Percentiles rank a stretch among this genome's conserved stretches.
Conservation (phyloP, 1,284 basidiomycete genomes). For the Leccinum pachyderme region DNA sequence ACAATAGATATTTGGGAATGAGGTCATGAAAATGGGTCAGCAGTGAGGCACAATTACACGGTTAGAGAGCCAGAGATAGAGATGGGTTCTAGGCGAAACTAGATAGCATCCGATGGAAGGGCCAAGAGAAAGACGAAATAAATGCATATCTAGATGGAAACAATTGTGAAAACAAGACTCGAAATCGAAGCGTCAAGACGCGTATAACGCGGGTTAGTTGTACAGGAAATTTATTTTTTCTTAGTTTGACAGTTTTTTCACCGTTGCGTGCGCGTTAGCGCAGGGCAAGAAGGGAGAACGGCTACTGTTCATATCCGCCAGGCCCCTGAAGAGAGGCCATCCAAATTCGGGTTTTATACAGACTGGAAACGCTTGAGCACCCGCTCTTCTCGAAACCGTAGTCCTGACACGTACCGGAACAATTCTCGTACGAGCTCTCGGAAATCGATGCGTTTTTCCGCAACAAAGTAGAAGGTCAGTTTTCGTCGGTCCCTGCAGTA, state of each 20-base stretch:
- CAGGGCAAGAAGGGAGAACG: neutral
- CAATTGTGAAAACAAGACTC: constrained; percentile 5
- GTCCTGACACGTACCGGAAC: constrained; percentile 60
- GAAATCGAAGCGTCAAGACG: constrained; percentile 23
- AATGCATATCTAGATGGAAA: constrained; percentile 34
- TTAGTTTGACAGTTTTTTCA: constrained; percentile 1
- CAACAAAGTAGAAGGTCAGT: constrained; percentile 96
- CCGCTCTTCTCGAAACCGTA: neutral
- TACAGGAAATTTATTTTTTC: neutral
- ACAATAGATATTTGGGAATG: constrained; percentile 22
- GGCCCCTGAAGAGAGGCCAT: constrained; percentile 61
- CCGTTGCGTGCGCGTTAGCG: neutral
- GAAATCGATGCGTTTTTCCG: constrained; percentile 96
- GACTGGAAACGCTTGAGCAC: constrained; percentile 34
- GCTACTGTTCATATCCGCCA: constrained; percentile 38
- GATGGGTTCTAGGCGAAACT: constrained; percentile 28
- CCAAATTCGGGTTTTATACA: constrained; percentile 78
- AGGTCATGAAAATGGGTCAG: neutral
- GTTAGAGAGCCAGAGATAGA: neutral
- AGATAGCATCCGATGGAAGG: constrained; percentile 25
- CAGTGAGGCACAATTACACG: constrained; percentile 30
- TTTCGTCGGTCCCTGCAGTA: constrained; percentile 86
- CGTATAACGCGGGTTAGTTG: constrained; percentile 21
- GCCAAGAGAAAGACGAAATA: constrained; percentile 3
- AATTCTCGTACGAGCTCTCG: constrained; percentile 91